Evolutionary conservation across 2,329 filamentous ascomycete species (phyloP).

Genomic region (Whalleya microplaca): DNA sequence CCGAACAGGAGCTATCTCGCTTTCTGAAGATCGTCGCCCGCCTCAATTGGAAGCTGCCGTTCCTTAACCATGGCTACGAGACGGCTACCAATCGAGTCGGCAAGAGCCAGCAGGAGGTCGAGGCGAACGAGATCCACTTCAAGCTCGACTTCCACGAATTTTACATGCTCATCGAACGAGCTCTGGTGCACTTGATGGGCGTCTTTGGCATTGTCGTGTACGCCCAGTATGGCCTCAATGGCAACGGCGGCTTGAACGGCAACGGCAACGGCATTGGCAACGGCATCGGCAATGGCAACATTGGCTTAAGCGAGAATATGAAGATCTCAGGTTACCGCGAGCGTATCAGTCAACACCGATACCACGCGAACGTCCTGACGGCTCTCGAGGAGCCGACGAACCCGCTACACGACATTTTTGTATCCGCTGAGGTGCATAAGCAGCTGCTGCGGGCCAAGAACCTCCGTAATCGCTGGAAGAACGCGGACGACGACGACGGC

Average conservation of each 20-base stretch:
- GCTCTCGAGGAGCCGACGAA: constrained; percentile 61
- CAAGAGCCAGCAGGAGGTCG: constrained; percentile 39
- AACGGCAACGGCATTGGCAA: constrained; percentile 13
- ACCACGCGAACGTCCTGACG: constrained; percentile 71
- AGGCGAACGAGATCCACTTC: constrained; percentile 64
- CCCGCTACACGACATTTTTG: constrained; percentile 60
- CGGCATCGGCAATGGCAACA: neutral
- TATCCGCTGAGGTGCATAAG: constrained; percentile 56
- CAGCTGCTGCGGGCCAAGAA: constrained; percentile 70
- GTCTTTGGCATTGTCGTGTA: constrained; percentile 62
- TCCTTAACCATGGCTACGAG: constrained; percentile 60
- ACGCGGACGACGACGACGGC: constrained; percentile 60
- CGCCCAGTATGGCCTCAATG: constrained; percentile 7
- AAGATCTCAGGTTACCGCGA: constrained; percentile 2
- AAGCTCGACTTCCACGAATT: constrained; percentile 80
- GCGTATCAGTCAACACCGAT: constrained; percentile 52
- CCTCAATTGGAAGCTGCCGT: constrained; percentile 66
- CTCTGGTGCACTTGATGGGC: constrained; percentile 67
- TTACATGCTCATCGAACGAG: constrained; percentile 73
- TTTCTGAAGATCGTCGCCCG: constrained; percentile 65
- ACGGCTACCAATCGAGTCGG: constrained; percentile 48
- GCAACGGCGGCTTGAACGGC: constrained; percentile 2
- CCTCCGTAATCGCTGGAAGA: constrained; percentile 74
- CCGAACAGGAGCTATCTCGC: constrained; percentile 52
- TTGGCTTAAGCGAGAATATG: neutral